Base-by-base conservation (phyloP, 73 alveolate species). In the Paramecium octaurelia region DNA sequence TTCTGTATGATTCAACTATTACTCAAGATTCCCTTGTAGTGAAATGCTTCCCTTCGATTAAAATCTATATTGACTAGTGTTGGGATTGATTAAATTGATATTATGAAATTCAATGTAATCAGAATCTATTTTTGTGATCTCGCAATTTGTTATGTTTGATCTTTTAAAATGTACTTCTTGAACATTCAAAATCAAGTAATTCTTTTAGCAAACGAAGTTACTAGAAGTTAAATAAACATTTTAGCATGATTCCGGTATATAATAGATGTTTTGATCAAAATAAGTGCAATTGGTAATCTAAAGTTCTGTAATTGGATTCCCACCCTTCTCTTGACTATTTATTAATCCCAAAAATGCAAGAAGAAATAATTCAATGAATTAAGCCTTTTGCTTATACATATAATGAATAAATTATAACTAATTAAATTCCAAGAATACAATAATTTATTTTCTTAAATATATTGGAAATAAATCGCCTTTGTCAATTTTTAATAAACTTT, bases 401-500 rank as follows among this genome's bases (percentile, higher is more conserved):
- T 40, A 8, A 3, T 40, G 12, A 40, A 40, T 40, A 40, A 0
- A 40, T 40, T 40, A 40, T 40, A 40, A 40, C 48, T 7, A 40
- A 40, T 40, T 40, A 40, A 40, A 14, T 54, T 54, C 12, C 6
- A 12, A 54, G 31, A 54, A 54, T 54, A 54, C 31, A 54, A 18
- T 54, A 4, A 54, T n/a, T 54, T 54, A 54, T 54, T n/a, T 54
- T 18, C 31, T 54, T 54, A 3, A 54, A 18, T 18, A 54, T 54
- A 54, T n/a, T 54, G 16, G 27, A 54, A 54, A 54, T 18, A 54
- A 18, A 54, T 54, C 6, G 69, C 14, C 4, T 54, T 54, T 54
- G 11, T 89, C 94, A 89, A 34, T 89, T 43, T 71, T 69, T 16
- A 34, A 83, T 46, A 46, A 89, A 89, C 92, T 89, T 93, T 60